These are phyloP conservation scores for Venturia asperata DNA, from an alignment of 2,329 filamentous ascomycete species.

Conservation along the genomic window DNA sequence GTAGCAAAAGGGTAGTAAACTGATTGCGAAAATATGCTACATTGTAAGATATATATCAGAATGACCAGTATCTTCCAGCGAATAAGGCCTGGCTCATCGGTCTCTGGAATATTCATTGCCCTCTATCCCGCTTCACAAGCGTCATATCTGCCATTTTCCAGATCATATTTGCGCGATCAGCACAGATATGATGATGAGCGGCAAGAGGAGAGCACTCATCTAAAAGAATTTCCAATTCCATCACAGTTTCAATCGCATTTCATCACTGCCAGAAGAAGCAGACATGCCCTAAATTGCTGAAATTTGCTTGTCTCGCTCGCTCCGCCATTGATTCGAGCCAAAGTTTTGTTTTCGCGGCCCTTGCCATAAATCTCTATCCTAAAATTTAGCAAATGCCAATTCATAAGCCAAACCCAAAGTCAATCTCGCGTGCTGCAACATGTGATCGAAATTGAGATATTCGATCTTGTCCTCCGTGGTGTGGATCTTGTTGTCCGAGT, in stretches of 20 bases:
- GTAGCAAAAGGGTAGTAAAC: background rate
- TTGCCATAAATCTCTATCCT: background rate
- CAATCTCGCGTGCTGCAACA: slow-evolving; percentile 83
- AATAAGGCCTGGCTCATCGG: background rate
- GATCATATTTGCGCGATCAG: background rate
- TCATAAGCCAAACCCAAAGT: slow-evolving; percentile 79
- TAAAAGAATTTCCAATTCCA: background rate
- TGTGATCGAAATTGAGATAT: slow-evolving; percentile 75
- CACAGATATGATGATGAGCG: background rate
- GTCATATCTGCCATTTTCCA: background rate
- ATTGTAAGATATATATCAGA: background rate
- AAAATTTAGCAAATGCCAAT: slow-evolving; percentile 67
- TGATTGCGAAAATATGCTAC: background rate
- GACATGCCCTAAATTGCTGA: background rate
- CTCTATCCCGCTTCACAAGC: background rate
- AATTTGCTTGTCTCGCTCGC: background rate
- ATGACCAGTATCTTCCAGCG: background rate
- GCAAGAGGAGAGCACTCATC: background rate
- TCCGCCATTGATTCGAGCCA: background rate
- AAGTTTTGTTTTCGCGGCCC: background rate
- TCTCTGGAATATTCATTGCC: background rate
- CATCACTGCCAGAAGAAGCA: background rate
- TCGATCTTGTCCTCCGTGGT: slow-evolving; percentile 63
- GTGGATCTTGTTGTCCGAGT: slow-evolving; percentile 60
- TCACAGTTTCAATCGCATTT: background rate